Evolutionary conservation across 2,329 filamentous ascomycete species (phyloP).

Genomic region (Penicillium sp.): DNA sequence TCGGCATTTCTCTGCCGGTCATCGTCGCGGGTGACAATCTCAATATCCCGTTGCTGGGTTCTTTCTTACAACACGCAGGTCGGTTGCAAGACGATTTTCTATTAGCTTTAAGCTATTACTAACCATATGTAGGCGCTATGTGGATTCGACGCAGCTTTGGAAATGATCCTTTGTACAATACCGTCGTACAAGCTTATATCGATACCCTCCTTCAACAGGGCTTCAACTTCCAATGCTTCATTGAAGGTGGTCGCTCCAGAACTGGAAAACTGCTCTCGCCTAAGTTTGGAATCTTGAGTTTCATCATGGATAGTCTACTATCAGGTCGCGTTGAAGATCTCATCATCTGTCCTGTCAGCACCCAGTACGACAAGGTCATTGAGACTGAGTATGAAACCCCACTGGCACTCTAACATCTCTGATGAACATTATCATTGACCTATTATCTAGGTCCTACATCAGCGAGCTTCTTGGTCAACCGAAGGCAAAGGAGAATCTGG

Average conservation of each 20-base stretch:
- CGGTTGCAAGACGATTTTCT: slow-evolving; percentile 20
- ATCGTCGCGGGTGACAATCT: slow-evolving; percentile 95
- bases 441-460: slow-evolving; percentile 69
- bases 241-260: slow-evolving; percentile 87
- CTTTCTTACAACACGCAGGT: slow-evolving; percentile 89
- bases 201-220: slow-evolving; percentile 87
- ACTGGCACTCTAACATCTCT: not conserved
- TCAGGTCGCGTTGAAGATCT: slow-evolving; percentile 86
- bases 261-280: slow-evolving; percentile 92
- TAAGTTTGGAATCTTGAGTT: slow-evolving; percentile 92
- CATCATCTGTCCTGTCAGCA: slow-evolving; percentile 92
- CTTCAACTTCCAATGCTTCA: slow-evolving; percentile 95
- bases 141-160: slow-evolving; percentile 92
- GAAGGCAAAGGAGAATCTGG: slow-evolving; percentile 91
- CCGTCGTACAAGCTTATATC: slow-evolving; percentile 93
- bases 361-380: slow-evolving; percentile 98
- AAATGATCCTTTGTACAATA: slow-evolving; percentile 84
- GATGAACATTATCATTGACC: slow-evolving; percentile 11
- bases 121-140: slow-evolving; percentile 65
- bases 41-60: slow-evolving; percentile 86
- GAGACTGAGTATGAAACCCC: slow-evolving; percentile 67
- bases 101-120: slow-evolving; percentile 6
- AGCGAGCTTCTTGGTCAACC: slow-evolving; percentile 89
- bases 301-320: slow-evolving; percentile 84
- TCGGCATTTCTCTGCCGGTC: slow-evolving; percentile 83